Evolutionary conservation across 2,329 filamentous ascomycete species (phyloP), one percentile per base, ranked within the genome.

Genomic region (Diaporthe humulicola): DNA sequence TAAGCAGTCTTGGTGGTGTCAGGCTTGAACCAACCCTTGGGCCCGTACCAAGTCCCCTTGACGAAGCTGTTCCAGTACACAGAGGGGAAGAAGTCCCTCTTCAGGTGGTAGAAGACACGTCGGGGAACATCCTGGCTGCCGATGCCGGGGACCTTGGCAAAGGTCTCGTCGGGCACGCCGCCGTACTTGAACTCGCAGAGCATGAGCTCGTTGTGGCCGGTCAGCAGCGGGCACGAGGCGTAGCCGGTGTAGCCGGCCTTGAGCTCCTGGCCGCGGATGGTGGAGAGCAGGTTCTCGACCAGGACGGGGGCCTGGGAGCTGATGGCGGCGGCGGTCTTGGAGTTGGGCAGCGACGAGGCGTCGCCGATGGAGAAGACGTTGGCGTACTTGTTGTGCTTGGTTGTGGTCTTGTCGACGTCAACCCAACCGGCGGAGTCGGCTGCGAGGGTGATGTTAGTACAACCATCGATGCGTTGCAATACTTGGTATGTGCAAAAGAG

Each of bases 181-280:
- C 84, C 85, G 73, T 87, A 87, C 81, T 86, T 86, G 81, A 87
- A 87, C 81, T 87, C 86, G 77, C 84, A 85, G 70, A 87, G 83
- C 82, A 87, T 83, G 50, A 87, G 83, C 80, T 87, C 84, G 61
- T 81, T 81, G 76, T 87, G 84, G 71, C 84, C 83, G 0, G 85
- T 87, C 40, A 86, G 78, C 52, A 87, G 81, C n/a, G 86, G 86
- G 79, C 86, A 87, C 15, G 83, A 85, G 1, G 86, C 85, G 76
- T 87, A 87, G 57, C 86, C 86, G 69, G 86, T 84, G 75, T 87
- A 87, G 8, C 74, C 77, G 7, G 82, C 81, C 64, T 78, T 78
- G 1, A 74, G 77, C 72, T 82, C 78, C 74, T 82, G 79, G 61
- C 84, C 84, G 7, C 81, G 79, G 75, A 86, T 80, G 22, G 79